Percentiles rank a stretch among this genome's conserved stretches.
phyloP scores from a whole-genome alignment of 805 yeast genomes.

The Kuraishia piskuri region DNA sequence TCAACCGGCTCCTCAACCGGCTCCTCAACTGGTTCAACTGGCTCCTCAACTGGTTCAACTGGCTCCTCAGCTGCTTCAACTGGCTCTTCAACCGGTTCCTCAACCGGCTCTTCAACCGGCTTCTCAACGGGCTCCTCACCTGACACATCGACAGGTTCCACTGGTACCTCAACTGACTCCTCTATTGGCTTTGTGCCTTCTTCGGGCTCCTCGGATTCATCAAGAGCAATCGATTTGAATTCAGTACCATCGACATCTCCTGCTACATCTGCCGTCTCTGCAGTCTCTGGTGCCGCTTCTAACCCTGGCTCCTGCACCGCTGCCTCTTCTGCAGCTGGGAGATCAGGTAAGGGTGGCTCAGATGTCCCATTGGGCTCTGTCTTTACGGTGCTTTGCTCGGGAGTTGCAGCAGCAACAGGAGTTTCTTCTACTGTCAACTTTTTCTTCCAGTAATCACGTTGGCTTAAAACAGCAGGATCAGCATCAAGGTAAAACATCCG shows the following conservation, averaged over 20 bases:
- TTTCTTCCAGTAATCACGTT: conserved; percentile 32
- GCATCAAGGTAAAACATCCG: conserved; percentile 71
- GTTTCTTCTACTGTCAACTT: conserved; percentile 6
- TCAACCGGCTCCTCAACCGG: conserved; percentile 8
- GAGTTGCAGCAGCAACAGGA: conserved; percentile 6
- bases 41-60: conserved; percentile 8
- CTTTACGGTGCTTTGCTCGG: conserved; percentile 1
- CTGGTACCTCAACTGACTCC: not conserved
- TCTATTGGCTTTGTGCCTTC: too few relatives aligned
- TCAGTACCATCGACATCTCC: too few relatives aligned
- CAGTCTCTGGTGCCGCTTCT: not conserved
- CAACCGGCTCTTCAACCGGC: conserved; percentile 6
- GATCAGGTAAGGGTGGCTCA: conserved; percentile 4
- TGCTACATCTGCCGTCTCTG: not conserved
- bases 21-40: conserved; percentile 10
- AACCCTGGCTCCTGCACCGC: not conserved
- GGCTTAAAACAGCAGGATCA: conserved; percentile 31
- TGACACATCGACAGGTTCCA: not conserved
- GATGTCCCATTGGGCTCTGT: conserved; percentile 9
- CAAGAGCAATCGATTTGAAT: not conserved
- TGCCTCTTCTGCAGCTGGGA: not conserved
- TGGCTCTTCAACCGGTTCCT: conserved; percentile 2
- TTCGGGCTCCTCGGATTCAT: too few relatives aligned
- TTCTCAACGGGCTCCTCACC: not conserved
- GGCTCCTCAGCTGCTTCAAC: conserved; percentile 7